These are phyloP conservation scores for Globisporangium perplexum DNA, from an alignment of 352 stramenopile genomes.

Conservation along the genomic window DNA sequence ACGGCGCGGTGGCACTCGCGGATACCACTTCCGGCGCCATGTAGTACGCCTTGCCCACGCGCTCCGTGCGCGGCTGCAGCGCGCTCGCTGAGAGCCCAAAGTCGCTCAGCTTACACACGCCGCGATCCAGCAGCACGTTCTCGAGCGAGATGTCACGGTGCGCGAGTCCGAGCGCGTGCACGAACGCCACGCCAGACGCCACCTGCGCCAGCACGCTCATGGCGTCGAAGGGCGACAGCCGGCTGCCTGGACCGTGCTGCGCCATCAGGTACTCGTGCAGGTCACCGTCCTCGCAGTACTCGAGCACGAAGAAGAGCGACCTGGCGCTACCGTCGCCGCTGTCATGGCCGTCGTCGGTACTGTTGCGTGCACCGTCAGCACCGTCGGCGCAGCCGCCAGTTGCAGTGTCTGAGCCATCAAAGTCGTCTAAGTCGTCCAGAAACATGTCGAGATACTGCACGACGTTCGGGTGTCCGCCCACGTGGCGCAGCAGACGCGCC, in stretches of 20 bases:
- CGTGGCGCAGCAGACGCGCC: too few species aligned
- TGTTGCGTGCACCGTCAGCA: too few species aligned
- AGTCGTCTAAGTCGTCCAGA: too few species aligned
- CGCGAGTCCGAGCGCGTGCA: slow-evolving; percentile 21
- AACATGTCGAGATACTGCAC: too few species aligned
- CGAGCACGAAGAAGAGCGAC: slow-evolving; percentile 14
- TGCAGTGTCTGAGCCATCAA: too few species aligned
- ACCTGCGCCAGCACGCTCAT: slow-evolving; percentile 11
- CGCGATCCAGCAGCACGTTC: slow-evolving; percentile 47
- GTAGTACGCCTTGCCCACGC: slow-evolving; percentile 47
- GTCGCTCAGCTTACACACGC: slow-evolving; percentile 43
- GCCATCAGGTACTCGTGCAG: slow-evolving; percentile 10
- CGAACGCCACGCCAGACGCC: slow-evolving; percentile 5
- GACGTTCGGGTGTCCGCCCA: too few species aligned
- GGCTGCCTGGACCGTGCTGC: slow-evolving; percentile 1
- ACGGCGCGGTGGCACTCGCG: slow-evolving; percentile 14
- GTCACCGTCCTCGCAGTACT: slow-evolving; percentile 12
- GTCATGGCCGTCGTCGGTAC: too few species aligned
- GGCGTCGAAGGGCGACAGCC: neutral
- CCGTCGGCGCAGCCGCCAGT: too few species aligned
- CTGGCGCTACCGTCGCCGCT: neutral
- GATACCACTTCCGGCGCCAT: slow-evolving; percentile 55
- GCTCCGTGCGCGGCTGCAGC: slow-evolving; percentile 6
- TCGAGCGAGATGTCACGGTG: slow-evolving; percentile 64
- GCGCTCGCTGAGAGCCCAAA: slow-evolving; percentile 39